Percentiles rank a stretch among this genome's conserved stretches.
These are phyloP conservation scores for Canariomyces notabilis DNA, from an alignment of 2,329 filamentous ascomycete genomes.

Conservation along the genomic window DNA sequence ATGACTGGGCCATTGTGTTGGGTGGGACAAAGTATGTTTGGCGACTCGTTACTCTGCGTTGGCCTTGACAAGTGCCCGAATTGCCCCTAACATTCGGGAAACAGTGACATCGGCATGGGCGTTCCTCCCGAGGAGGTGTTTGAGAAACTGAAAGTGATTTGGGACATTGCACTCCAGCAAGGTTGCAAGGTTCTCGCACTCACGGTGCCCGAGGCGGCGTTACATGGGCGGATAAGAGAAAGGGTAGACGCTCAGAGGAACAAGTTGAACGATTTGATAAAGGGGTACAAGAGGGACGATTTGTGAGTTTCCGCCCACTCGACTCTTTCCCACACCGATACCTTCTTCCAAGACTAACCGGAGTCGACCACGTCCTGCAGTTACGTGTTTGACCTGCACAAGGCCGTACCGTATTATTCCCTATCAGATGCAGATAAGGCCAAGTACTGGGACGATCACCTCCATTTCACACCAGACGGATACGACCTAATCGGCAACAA, in stretches of 20 bases:
- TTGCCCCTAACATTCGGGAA: background rate
- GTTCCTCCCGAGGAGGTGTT: conserved; percentile 40
- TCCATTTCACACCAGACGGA: conserved; percentile 54
- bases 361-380: conserved; percentile 31
- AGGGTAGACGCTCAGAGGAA: conserved; percentile 34
- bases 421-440: conserved; percentile 42
- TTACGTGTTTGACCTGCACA: conserved; percentile 51
- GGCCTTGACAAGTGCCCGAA: too few species aligned
- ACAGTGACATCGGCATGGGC: conserved; percentile 45
- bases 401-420: conserved; percentile 48
- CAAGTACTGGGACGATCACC: conserved; percentile 55
- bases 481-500: conserved; percentile 59
- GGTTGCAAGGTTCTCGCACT: conserved; percentile 56
- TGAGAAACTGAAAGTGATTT: conserved; percentile 44
- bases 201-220: conserved; percentile 53
- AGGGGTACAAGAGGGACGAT: conserved; percentile 41
- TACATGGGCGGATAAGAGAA: conserved; percentile 16
- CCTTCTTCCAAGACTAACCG: conserved; percentile 25
- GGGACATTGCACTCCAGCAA: conserved; percentile 44
- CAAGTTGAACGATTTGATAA: conserved; percentile 50
- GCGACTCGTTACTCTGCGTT: too few species aligned
- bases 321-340: background rate
- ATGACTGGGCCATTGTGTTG: conserved; percentile 59
- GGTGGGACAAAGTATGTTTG: conserved; percentile 55
- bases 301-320: conserved; percentile 43